Conservation (phyloP, 2,329 filamentous ascomycete species). For the Talaromyces albobiverticillius region DNA sequence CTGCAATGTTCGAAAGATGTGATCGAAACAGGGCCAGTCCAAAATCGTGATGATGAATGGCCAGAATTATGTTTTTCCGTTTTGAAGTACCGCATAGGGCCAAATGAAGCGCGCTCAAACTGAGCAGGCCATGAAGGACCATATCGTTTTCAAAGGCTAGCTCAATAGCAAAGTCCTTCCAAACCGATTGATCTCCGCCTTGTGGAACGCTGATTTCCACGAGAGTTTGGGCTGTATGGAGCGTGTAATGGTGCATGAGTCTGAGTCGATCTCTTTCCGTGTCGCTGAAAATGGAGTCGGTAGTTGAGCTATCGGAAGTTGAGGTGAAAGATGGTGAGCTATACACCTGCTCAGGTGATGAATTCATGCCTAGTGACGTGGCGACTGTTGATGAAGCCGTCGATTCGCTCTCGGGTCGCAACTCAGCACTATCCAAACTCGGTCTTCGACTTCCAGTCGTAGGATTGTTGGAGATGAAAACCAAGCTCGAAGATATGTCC, state of each 20-base stretch:
- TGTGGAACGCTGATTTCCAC: slow-evolving; percentile 1
- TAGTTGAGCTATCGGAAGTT: neutral
- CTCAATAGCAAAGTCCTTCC: slow-evolving; percentile 4
- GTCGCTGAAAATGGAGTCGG: slow-evolving; percentile 1
- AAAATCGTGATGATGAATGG: slow-evolving; percentile 7
- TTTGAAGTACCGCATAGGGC: slow-evolving; percentile 1
- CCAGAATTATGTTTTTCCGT: slow-evolving; percentile 8
- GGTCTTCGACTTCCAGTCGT: neutral
- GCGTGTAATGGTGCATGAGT: slow-evolving; percentile 12
- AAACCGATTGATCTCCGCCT: slow-evolving; percentile 4
- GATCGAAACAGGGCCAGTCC: slow-evolving; percentile 6
- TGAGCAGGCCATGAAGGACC: slow-evolving; percentile 9
- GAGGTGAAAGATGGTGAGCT: neutral
- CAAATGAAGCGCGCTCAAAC: slow-evolving; percentile 10
- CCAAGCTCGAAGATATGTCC: slow-evolving; percentile 6
- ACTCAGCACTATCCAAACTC: neutral
- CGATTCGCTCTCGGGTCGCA: neutral
- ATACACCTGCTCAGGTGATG: neutral
- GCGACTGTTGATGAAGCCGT: neutral
- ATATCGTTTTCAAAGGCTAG: slow-evolving; percentile 12
- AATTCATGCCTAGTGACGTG: no score
- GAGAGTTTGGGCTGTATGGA: slow-evolving; percentile 7
- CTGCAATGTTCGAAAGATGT: slow-evolving; percentile 1
- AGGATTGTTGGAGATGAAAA: slow-evolving; percentile 10
- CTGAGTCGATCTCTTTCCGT: slow-evolving; percentile 3